A percentile compares a stretch with the other conserved stretches of the same genome.
phyloP scores from a whole-genome alignment of 2,329 filamentous ascomycete genomes.

The Rhynchosporium graminicola region DNA sequence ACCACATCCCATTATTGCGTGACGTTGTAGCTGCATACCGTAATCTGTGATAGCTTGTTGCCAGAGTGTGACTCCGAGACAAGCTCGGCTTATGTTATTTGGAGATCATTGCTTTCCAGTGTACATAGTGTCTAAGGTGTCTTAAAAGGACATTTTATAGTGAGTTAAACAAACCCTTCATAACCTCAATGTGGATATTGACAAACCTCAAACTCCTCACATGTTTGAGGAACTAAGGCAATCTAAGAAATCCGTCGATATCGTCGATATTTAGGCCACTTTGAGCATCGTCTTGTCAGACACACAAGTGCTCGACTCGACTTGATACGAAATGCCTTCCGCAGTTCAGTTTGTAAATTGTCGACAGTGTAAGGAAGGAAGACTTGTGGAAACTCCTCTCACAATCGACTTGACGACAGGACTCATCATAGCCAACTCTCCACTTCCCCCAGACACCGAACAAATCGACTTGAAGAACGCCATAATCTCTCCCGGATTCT shows the following conservation, averaged over 20 bases:
- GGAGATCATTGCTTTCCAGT: not conserved
- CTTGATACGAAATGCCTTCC: slow-evolving; percentile 22
- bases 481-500: slow-evolving; percentile 55
- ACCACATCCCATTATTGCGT: not conserved
- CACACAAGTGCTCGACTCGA: not conserved
- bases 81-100: no score
- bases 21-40: not conserved
- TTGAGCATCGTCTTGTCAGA: not conserved
- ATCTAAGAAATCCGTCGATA: not conserved
- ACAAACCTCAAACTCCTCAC: no score
- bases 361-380: slow-evolving; percentile 32
- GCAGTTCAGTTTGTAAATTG: slow-evolving; percentile 36
- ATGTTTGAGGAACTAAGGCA: no score
- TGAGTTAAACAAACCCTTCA: no score
- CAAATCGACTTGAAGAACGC: slow-evolving; percentile 47
- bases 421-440: slow-evolving; percentile 34
- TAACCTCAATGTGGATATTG: no score
- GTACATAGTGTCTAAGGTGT: not conserved
- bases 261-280: not conserved
- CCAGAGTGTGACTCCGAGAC: no score
- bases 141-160: no score
- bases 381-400: slow-evolving; percentile 27
- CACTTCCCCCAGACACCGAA: slow-evolving; percentile 26
- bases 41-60: no score
- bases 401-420: slow-evolving; percentile 30